phyloP scores from a whole-genome alignment of 2,329 filamentous ascomycete genomes.

The Teratosphaeria destructans region DNA sequence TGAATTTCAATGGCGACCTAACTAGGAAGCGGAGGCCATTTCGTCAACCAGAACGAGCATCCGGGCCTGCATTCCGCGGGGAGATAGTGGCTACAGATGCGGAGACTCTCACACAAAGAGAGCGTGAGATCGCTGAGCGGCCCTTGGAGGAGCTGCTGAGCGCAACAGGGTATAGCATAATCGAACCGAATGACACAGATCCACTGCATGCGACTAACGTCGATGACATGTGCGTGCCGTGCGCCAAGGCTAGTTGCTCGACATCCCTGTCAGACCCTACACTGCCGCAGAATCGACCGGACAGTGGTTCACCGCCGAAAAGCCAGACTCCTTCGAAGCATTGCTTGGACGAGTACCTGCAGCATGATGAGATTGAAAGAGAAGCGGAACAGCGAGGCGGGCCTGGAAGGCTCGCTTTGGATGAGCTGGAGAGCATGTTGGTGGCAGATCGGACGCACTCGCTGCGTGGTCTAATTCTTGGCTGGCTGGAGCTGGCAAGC shows the following conservation, averaged over 20 bases:
- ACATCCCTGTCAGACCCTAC: slow-evolving; percentile 9
- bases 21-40: not conserved
- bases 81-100: slow-evolving; percentile 22
- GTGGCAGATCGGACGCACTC: slow-evolving; percentile 49
- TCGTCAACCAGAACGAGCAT: slow-evolving; percentile 3
- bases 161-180: slow-evolving; percentile 29
- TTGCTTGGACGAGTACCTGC: slow-evolving; percentile 34
- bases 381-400: slow-evolving; percentile 65
- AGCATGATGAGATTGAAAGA: slow-evolving; percentile 54
- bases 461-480: slow-evolving; percentile 68
- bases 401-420: slow-evolving; percentile 63
- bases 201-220: not conserved
- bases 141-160: slow-evolving; percentile 34
- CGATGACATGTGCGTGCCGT: not conserved
- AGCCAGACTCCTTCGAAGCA: slow-evolving; percentile 3
- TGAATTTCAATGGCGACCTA: slow-evolving; percentile 1
- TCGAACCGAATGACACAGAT: slow-evolving; percentile 1
- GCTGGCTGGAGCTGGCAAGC: slow-evolving; percentile 73
- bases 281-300: slow-evolving; percentile 15
- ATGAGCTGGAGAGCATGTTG: slow-evolving; percentile 70
- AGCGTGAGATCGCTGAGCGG: slow-evolving; percentile 25
- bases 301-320: not conserved
- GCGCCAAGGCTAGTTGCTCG: not conserved
- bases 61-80: slow-evolving; percentile 24
- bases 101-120: slow-evolving; percentile 18